A percentile compares a stretch with the other conserved stretches of the same genome.
Conservation (phyloP, 2,329 filamentous ascomycete species). For the Cercospora janseana region DNA sequence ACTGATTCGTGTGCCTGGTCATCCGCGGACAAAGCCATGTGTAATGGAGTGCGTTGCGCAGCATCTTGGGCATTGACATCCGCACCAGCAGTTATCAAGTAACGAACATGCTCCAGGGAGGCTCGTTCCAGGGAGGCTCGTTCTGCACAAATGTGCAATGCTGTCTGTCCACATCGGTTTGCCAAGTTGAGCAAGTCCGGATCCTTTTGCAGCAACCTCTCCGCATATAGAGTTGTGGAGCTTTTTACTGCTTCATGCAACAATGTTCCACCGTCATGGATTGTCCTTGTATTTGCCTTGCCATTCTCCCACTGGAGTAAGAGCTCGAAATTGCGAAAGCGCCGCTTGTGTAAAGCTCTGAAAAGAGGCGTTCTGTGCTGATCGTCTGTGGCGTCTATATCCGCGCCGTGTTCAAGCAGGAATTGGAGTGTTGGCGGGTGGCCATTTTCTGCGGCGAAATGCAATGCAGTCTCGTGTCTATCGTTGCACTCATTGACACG, state of each 20-base stretch:
- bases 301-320: slow-evolving; percentile 2
- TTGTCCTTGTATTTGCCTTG: not conserved
- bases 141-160: not conserved
- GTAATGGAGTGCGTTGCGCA: not conserved
- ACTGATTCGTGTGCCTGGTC: not conserved
- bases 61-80: not conserved
- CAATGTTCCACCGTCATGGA: not conserved
- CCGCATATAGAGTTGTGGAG: not conserved
- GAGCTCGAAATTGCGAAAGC: not conserved
- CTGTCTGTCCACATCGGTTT: slow-evolving; percentile 1
- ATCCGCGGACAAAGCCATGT: not conserved
- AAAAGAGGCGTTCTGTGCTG: not conserved
- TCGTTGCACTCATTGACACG: not conserved
- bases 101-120: not conserved
- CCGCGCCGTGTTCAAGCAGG: not conserved
- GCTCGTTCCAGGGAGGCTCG: not conserved
- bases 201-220: not conserved
- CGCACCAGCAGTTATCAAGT: not conserved
- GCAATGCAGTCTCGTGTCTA: not conserved
- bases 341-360: not conserved
- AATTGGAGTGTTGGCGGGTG: not conserved
- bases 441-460: not conserved
- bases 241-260: slow-evolving; percentile 1
- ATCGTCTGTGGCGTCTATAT: not conserved
- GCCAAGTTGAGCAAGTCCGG: not conserved